A percentile compares a stretch with the other conserved stretches of the same genome.
Conservation (phyloP, 805 yeast species). For the Grigorovia jiainica region DNA sequence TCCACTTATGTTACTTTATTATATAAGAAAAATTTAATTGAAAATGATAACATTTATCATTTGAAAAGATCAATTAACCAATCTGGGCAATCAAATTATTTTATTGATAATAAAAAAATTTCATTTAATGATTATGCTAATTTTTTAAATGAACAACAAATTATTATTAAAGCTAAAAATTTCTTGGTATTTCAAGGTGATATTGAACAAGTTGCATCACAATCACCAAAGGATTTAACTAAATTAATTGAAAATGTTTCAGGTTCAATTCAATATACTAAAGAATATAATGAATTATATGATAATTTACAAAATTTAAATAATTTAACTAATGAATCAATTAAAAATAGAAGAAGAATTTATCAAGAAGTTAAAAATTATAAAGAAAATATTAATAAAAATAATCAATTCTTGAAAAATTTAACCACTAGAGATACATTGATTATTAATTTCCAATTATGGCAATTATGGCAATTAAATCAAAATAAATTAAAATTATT, state of each 20-base stretch:
- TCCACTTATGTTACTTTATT: slow-evolving; percentile 70
- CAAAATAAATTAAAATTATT: slow-evolving; percentile 20
- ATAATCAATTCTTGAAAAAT: slow-evolving; percentile 53
- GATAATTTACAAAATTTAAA: slow-evolving; percentile 59
- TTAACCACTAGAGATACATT: slow-evolving; percentile 39
- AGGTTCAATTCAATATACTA: slow-evolving; percentile 61
- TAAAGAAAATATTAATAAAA: slow-evolving; percentile 64
- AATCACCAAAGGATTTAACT: slow-evolving; percentile 68
- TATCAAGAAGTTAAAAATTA: slow-evolving; percentile 71
- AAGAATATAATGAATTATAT: slow-evolving; percentile 56
- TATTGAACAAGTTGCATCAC: slow-evolving; percentile 86
- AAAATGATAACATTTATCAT: slow-evolving; percentile 47
- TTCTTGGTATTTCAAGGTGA: slow-evolving; percentile 96
- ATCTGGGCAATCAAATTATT: slow-evolving; percentile 58
- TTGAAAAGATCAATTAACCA: slow-evolving; percentile 54
- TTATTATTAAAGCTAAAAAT: slow-evolving; percentile 80
- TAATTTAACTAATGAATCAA: slow-evolving; percentile 51
- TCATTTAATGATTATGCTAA: slow-evolving; percentile 56
- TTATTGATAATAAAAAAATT: slow-evolving; percentile 50
- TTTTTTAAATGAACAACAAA: slow-evolving; percentile 65
- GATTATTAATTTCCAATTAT: slow-evolving; percentile 44
- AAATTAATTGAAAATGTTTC: slow-evolving; percentile 70
- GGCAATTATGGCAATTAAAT: slow-evolving; percentile 58
- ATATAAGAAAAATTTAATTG: slow-evolving; percentile 45
- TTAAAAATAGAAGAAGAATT: slow-evolving; percentile 58